A percentile compares a stretch with the other conserved stretches of the same genome.
Conservation (phyloP, 2,329 filamentous ascomycete species). For the Berkeleyomyces basicola region DNA sequence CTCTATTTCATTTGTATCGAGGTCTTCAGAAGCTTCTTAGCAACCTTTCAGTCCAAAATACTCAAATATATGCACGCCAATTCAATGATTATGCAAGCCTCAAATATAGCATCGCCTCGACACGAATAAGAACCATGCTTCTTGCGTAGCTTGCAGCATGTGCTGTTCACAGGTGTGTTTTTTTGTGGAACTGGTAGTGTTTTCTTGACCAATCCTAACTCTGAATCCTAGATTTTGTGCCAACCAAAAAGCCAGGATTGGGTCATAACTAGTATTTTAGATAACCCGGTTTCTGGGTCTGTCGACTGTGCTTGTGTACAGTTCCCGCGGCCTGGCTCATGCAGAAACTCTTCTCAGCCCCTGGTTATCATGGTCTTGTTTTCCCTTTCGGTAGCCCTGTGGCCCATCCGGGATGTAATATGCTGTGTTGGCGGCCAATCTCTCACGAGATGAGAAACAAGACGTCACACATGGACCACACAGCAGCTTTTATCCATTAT, state of each 20-base stretch:
- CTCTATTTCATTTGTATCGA: neutral
- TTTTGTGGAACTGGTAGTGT: neutral
- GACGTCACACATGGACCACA: neutral
- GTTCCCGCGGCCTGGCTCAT: neutral
- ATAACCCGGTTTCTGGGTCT: constrained; percentile 3
- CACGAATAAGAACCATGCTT: neutral
- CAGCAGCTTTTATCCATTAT: too few relatives aligned
- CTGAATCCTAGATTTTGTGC: neutral
- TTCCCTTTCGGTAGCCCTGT: neutral
- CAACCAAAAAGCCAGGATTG: neutral
- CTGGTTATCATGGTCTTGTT: neutral
- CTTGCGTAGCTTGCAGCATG: neutral
- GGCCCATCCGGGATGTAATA: neutral
- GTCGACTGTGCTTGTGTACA: neutral
- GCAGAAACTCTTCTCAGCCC: neutral
- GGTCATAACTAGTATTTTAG: neutral
- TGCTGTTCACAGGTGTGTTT: neutral
- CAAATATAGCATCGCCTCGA: neutral
- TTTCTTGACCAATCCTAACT: neutral
- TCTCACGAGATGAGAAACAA: neutral
- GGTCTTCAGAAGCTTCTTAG: neutral
- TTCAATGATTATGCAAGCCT: neutral
- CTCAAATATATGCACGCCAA: neutral
- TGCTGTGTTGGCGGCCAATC: neutral
- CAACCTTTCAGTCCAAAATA: neutral